Conservation (phyloP, 2,329 filamentous ascomycete genomes). For the Phialocephala subalpina region DNA sequence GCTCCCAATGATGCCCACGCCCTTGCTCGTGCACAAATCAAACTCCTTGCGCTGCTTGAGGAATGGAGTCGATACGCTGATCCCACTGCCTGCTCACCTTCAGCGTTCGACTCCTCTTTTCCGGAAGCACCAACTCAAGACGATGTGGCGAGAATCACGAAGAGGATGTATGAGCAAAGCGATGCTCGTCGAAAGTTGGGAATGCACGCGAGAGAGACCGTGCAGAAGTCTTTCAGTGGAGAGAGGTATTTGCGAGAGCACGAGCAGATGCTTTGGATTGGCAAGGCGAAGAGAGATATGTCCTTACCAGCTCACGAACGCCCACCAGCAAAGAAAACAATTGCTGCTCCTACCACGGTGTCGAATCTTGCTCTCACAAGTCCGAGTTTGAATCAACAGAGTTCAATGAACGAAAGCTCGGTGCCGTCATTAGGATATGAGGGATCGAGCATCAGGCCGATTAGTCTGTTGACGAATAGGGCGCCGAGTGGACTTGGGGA, state of each 20-base stretch:
- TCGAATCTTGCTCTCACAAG: constrained; percentile 1
- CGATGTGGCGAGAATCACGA: constrained; percentile 61
- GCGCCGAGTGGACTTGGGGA: constrained; percentile 4
- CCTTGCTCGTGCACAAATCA: constrained; percentile 67
- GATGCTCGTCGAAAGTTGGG: constrained; percentile 62
- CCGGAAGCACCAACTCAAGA: constrained; percentile 51
- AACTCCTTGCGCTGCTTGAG: constrained; percentile 66
- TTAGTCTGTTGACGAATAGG: constrained; percentile 8
- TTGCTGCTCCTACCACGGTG: neutral
- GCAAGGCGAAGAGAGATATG: constrained; percentile 23
- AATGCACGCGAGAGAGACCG: constrained; percentile 50
- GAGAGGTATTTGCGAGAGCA: constrained; percentile 9
- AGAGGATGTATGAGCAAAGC: constrained; percentile 63
- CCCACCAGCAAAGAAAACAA: neutral
- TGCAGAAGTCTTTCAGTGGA: constrained; percentile 7
- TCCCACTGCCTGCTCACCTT: constrained; percentile 1
- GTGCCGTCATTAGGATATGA: constrained; percentile 7
- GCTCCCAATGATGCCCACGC: constrained; percentile 69
- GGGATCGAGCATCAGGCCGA: constrained; percentile 7
- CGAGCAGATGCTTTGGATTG: constrained; percentile 18
- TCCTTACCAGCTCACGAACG: neutral
- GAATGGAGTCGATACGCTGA: constrained; percentile 67
- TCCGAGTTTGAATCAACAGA: constrained; percentile 1
- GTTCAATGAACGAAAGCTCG: neutral
- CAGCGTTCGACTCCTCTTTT: constrained; percentile 17